Base-by-base conservation (phyloP, 495 filamentous ascomycete genomes). In the Tuber brumale region DNA sequence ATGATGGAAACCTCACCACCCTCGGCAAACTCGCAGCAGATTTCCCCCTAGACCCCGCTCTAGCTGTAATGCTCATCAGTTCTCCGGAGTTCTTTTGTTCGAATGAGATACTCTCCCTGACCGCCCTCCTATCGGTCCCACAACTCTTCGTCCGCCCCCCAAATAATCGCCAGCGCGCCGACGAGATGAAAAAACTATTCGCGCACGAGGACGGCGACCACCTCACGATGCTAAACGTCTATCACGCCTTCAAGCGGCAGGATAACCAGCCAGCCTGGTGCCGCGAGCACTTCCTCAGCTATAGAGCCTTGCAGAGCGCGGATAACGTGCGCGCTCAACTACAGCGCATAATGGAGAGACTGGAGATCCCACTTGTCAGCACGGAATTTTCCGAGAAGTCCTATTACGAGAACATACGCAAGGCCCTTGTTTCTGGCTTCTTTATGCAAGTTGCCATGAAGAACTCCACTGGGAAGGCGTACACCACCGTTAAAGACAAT, bases 391-490 rank as follows among this genome's bases (percentile, higher is more conserved):
- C 94, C 71, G 91, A 98, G 85, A 97, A 97, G 87, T 92, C 94
- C 78, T 99, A 99, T 86, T 98, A 97, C 83, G 93, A 89, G 84
- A 99, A 99, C 82, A 98, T 99, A 81, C 92, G 94, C 35, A 91
- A 93, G 23, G 95, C 95, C 16, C 87, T 99, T n/a, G 91, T 97
- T 21, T 89, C 93, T 2, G 95, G 95, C 35, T 99, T 98, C 87
- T 99, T 99, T 87, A 99, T 99, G 95, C 96, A 99, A 82, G 92
- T 98, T n/a, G 95, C 95, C 61, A 97, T 94, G 89, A 92, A 90
- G 79, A 92, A 97, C 75, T 85, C 86, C 48, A 83, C 81, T 43
- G 89, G 90, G 78, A 97, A 97, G 88, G 89, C 88, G 48, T 99
- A 99, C 85, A 88, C 90, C 73, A 99, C 95, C 12, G 91, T 99